phyloP scores from a whole-genome alignment of 2,329 filamentous ascomycete genomes.

The Colletotrichum truncatum region DNA sequence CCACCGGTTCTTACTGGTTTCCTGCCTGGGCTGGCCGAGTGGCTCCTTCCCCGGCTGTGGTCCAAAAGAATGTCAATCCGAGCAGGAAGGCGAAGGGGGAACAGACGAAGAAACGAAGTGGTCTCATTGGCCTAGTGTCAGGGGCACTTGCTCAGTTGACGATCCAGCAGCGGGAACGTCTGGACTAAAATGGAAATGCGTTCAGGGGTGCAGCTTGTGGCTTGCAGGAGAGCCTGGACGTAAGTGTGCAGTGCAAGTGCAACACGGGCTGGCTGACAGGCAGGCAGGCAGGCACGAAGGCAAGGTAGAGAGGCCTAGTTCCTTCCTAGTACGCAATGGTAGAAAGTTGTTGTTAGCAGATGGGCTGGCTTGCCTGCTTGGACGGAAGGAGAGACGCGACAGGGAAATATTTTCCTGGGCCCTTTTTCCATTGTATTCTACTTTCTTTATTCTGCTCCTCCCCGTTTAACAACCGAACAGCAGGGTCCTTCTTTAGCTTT shows the following conservation, averaged over 20 bases:
- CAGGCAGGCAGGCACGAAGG: background rate
- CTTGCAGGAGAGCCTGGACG: slow-evolving; percentile 3
- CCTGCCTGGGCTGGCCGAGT: background rate
- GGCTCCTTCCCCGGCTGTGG: slow-evolving; percentile 25
- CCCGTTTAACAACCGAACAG: background rate
- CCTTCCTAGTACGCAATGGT: too few relatives aligned
- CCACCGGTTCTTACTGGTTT: slow-evolving; percentile 14
- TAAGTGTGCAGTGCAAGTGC: background rate
- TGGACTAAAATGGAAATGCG: slow-evolving; percentile 8
- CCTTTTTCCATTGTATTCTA: background rate
- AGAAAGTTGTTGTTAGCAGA: too few relatives aligned
- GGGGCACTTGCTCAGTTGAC: slow-evolving; percentile 22
- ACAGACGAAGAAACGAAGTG: background rate
- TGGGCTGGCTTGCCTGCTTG: too few relatives aligned
- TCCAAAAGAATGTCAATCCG: too few relatives aligned
- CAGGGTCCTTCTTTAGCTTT: background rate
- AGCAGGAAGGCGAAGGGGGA: background rate
- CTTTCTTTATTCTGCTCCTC: background rate
- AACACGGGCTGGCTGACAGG: background rate
- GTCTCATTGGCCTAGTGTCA: background rate
- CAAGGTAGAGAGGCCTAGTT: too few relatives aligned
- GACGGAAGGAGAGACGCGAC: too few relatives aligned
- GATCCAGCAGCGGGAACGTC: slow-evolving; percentile 20
- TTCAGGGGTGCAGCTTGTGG: slow-evolving; percentile 14
- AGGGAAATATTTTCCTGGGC: background rate